Percentiles rank a stretch among this genome's conserved stretches.
These are phyloP conservation scores for Xylaria intraflava DNA, from an alignment of 495 filamentous ascomycete species.

Conservation along the genomic window DNA sequence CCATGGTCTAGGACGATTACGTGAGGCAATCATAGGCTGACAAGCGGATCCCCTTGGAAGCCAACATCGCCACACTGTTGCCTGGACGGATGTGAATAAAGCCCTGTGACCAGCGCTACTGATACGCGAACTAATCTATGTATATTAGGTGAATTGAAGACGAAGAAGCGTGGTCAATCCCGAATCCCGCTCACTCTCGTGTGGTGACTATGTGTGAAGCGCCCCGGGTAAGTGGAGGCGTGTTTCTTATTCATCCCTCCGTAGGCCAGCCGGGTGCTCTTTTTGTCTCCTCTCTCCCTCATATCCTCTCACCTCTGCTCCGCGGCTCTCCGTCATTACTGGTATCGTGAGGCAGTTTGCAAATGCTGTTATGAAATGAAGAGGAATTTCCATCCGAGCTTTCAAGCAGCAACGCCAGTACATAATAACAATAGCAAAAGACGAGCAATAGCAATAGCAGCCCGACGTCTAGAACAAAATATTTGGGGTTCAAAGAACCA, in stretches of 20 bases:
- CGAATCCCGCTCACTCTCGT: not conserved
- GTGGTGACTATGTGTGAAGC: conserved; percentile 10
- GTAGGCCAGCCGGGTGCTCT: not conserved
- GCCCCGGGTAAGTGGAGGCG: conserved; percentile 8
- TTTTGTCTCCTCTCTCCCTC: not conserved
- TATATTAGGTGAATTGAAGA: not conserved
- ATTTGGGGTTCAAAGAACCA: not conserved
- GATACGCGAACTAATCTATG: not conserved
- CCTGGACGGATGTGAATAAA: not conserved
- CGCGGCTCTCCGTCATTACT: not conserved
- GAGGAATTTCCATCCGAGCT: not conserved
- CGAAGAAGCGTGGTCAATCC: not conserved
- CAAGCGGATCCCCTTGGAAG: not conserved
- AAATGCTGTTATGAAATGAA: not conserved
- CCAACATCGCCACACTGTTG: not conserved
- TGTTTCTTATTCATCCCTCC: not conserved
- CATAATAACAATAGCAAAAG: not conserved
- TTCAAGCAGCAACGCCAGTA: not conserved
- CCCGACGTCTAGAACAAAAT: not conserved
- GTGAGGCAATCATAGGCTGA: not conserved
- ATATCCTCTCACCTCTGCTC: not conserved
- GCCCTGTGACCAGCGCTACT: not conserved
- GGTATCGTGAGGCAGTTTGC: not conserved
- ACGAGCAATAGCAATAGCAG: not conserved
- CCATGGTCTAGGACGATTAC: not conserved